A percentile compares a stretch with the other conserved stretches of the same genome.
phyloP scores from a whole-genome alignment of 192 early-diverging fungal species.

The Funneliformis geosporum region DNA sequence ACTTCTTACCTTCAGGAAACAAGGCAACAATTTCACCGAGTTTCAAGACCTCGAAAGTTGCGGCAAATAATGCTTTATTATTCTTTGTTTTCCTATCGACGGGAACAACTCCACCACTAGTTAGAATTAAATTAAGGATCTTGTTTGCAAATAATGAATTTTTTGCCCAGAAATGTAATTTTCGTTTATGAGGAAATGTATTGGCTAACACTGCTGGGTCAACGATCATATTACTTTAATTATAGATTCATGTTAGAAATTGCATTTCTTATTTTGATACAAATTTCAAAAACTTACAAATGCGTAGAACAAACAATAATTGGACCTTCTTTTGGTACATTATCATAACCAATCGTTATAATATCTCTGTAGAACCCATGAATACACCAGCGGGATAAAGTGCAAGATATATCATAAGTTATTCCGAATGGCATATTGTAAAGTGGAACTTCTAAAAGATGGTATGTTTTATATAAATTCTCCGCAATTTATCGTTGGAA shows the following conservation, averaged over 20 bases:
- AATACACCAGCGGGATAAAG: constrained; percentile 39
- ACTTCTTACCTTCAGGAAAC: constrained; percentile 51
- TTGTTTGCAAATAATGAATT: constrained; percentile 48
- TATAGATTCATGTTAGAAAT: neutral
- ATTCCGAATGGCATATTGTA: constrained; percentile 47
- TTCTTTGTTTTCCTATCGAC: constrained; percentile 54
- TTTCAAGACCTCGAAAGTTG: constrained; percentile 47
- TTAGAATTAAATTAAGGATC: constrained; percentile 33
- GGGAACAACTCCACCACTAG: constrained; percentile 47
- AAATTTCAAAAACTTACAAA: constrained; percentile 27
- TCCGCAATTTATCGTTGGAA: too few relatives aligned
- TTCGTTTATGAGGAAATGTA: constrained; percentile 45
- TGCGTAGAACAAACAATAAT: constrained; percentile 37
- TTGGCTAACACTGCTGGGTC: constrained; percentile 47
- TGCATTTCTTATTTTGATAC: neutral
- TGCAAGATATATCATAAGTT: constrained; percentile 38
- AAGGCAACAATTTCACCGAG: constrained; percentile 50
- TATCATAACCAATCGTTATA: constrained; percentile 36
- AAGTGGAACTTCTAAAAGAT: too few relatives aligned
- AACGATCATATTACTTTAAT: constrained; percentile 50
- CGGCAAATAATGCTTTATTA: constrained; percentile 45
- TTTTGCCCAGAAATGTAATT: constrained; percentile 57
- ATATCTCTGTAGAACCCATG: constrained; percentile 48
- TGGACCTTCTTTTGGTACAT: constrained; percentile 43
- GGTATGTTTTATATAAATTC: too few relatives aligned